Percentiles rank a stretch among this genome's conserved stretches.
phyloP scores from a whole-genome alignment of 2,329 filamentous ascomycete species.

The Diaporthe longicolla region DNA sequence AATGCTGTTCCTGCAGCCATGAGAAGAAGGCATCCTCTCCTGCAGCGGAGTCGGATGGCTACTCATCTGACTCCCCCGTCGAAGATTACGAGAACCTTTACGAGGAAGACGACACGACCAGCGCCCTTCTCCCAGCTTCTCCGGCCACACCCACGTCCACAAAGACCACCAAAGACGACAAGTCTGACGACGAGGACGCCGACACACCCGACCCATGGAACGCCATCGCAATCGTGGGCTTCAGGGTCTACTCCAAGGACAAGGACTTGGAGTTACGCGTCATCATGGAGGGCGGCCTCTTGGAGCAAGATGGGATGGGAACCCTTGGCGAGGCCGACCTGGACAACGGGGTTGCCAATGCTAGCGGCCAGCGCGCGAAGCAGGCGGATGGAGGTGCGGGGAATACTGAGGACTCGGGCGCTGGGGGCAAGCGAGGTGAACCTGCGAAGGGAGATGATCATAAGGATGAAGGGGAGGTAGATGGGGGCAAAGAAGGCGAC shows the following conservation, averaged over 20 bases:
- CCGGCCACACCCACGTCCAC: constrained; percentile 51
- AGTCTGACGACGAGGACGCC: constrained; percentile 66
- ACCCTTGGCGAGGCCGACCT: constrained; percentile 69
- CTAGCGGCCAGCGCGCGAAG: constrained; percentile 60
- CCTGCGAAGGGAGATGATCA: neutral
- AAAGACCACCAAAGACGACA: constrained; percentile 57
- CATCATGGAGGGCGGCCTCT: constrained; percentile 68
- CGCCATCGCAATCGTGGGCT: constrained; percentile 72
- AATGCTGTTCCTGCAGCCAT: constrained; percentile 34
- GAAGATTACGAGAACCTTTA: constrained; percentile 73
- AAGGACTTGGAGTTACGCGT: constrained; percentile 66
- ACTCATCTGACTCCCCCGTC: constrained; percentile 72
- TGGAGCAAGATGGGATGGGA: constrained; percentile 70
- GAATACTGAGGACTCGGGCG: neutral
- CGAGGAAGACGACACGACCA: constrained; percentile 69
- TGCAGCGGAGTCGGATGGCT: constrained; percentile 61
- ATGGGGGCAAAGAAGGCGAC: constrained; percentile 5
- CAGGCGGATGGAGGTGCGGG: constrained; percentile 36
- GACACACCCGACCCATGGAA: constrained; percentile 72
- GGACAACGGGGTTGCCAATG: constrained; percentile 70
- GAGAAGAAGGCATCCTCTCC: constrained; percentile 33
- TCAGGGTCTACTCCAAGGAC: constrained; percentile 73
- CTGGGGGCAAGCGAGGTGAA: neutral
- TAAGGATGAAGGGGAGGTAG: neutral
- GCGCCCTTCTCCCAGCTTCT: constrained; percentile 61